Evolutionary conservation across 2,329 filamentous ascomycete genomes (phyloP).

Genomic region (Diplocarpon rosae): DNA sequence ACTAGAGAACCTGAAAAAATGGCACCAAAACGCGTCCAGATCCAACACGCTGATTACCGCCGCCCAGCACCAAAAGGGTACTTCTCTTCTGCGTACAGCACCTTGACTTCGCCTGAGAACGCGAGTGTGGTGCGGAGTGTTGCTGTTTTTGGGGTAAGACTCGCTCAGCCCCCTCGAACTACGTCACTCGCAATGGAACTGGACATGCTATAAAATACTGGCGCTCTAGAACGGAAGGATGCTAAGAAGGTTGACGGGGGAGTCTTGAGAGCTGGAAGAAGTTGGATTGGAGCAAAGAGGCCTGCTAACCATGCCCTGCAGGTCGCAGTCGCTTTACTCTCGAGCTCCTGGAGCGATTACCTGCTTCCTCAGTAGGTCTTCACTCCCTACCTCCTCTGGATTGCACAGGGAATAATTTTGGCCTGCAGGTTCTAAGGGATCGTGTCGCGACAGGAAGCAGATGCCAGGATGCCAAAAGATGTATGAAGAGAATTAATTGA

Average conservation of each 20-base stretch:
- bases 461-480: not conserved
- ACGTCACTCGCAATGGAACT: no score
- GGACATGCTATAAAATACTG: no score
- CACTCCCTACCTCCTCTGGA: not conserved
- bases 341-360: constrained; percentile 56
- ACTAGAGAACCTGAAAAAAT: constrained; percentile 31
- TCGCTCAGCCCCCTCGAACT: not conserved
- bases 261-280: not conserved
- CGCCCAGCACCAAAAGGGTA: constrained; percentile 38
- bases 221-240: not conserved
- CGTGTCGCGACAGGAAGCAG: constrained; percentile 6
- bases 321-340: constrained; percentile 55
- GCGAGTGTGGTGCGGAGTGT: constrained; percentile 57
- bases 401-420: no score
- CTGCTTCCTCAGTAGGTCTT: constrained; percentile 51
- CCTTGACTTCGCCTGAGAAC: constrained; percentile 57
- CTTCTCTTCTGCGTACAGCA: constrained; percentile 46
- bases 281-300: not conserved
- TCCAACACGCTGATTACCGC: constrained; percentile 36
- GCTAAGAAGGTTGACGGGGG: not conserved
- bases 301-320: constrained; percentile 26
- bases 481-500: no score
- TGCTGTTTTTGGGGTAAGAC: constrained; percentile 55
- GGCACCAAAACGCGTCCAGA: constrained; percentile 48
- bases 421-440: no score